These are phyloP conservation scores for Pyricularia sp. DNA, from an alignment of 2,329 filamentous ascomycete genomes.

Conservation along the genomic window DNA sequence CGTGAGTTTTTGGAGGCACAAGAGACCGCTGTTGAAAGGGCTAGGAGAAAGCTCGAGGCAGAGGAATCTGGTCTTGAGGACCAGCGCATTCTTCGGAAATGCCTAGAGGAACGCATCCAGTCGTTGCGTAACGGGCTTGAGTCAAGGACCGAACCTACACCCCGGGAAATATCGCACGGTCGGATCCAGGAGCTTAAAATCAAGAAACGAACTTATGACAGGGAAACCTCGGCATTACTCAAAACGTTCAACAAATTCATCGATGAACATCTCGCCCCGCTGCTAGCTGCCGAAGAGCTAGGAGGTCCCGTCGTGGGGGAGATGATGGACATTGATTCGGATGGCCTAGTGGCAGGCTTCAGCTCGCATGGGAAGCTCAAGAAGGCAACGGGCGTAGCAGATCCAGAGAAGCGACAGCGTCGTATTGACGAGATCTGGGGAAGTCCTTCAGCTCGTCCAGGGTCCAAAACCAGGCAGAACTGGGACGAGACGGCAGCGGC, in stretches of 20 bases:
- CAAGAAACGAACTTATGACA: conserved; percentile 47
- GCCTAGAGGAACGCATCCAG: conserved; percentile 43
- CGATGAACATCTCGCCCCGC: conserved; percentile 53
- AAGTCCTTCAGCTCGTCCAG: conserved; percentile 9
- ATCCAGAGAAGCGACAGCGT: conserved; percentile 38
- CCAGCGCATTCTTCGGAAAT: conserved; percentile 39
- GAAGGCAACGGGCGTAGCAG: conserved; percentile 26
- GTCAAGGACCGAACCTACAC: conserved; percentile 42
- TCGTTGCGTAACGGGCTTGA: conserved; percentile 44
- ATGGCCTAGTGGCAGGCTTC: conserved; percentile 47
- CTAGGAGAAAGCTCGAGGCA: conserved; percentile 33
- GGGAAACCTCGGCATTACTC: conserved; percentile 46
- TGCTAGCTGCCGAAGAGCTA: conserved; percentile 72
- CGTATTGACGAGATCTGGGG: conserved; percentile 55
- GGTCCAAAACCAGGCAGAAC: conserved; percentile 12
- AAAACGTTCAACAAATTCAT: conserved; percentile 58
- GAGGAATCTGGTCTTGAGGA: conserved; percentile 39
- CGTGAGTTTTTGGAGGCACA: conserved; percentile 42
- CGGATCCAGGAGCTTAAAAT: conserved; percentile 46
- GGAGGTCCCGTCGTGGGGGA: conserved; percentile 75
- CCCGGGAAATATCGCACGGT: conserved; percentile 49
- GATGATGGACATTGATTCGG: conserved; percentile 48
- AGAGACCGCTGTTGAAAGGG: conserved; percentile 25
- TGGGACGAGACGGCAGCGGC: conserved; percentile 37
- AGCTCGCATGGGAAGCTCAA: conserved; percentile 44